Evolutionary conservation across 192 early-diverging fungal species (phyloP).

Genomic region (Rhizoclosmatium sp.): DNA sequence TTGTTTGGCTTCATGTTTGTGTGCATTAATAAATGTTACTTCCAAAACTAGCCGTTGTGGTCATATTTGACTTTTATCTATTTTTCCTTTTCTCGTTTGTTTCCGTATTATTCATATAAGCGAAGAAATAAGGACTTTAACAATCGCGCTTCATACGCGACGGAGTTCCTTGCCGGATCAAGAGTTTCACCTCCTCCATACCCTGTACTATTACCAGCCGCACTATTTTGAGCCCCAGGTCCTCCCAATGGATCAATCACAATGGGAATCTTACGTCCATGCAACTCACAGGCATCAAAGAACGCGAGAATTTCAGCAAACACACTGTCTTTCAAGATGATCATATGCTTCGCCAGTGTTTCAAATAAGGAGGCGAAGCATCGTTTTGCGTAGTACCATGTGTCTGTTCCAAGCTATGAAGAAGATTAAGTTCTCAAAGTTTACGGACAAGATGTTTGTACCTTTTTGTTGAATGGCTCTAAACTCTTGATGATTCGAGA

Average conservation of each 20-base stretch:
- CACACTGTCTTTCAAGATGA: conserved; percentile 67
- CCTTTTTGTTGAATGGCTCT: conserved; percentile 73
- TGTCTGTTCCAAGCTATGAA: conserved; percentile 67
- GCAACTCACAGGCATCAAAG: conserved; percentile 65
- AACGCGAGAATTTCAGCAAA: conserved; percentile 64
- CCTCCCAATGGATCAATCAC: conserved; percentile 57
- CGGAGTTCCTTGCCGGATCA: conserved; percentile 56
- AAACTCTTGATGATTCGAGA: conserved; percentile 70
- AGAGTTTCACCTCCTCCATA: conserved; percentile 36
- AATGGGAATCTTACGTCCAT: conserved; percentile 65
- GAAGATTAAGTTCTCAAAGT: conserved; percentile 12
- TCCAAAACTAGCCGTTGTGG: no score
- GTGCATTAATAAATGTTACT: no score
- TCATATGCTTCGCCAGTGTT: conserved; percentile 74
- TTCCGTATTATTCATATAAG: conserved; percentile 48
- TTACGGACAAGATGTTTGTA: conserved; percentile 29
- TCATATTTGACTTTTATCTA: no score
- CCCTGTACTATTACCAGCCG: conserved; percentile 14
- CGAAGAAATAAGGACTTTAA: conserved; percentile 63
- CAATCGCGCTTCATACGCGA: conserved; percentile 63
- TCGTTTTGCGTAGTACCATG: conserved; percentile 73
- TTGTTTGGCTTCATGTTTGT: no score
- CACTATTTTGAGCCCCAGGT: conserved; percentile 2
- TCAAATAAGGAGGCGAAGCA: conserved; percentile 68
- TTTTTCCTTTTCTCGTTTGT: no score